Percentiles rank a stretch among this genome's conserved stretches.
phyloP scores from a whole-genome alignment of 768 basidiomycete genomes.

The Lactarius psammicola region DNA sequence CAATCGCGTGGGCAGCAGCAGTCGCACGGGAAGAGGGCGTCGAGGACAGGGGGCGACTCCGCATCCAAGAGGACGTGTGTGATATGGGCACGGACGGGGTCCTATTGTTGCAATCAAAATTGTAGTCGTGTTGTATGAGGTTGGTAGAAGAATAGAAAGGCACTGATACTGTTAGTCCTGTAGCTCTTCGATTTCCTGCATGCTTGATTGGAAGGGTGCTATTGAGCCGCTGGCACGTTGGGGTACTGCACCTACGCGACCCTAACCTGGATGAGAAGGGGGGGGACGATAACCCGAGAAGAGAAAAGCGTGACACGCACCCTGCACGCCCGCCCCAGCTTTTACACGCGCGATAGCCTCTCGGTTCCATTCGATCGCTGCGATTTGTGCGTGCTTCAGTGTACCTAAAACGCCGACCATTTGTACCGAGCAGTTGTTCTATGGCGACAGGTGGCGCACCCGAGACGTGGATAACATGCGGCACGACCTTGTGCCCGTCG shows the following conservation, averaged over 20 bases:
- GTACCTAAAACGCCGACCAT: constrained; percentile 54
- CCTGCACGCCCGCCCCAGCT: constrained; percentile 5
- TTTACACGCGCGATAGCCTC: constrained; percentile 67
- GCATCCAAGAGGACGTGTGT: not conserved
- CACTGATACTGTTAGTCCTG: not conserved
- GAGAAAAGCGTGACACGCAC: not conserved
- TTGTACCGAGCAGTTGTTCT: not conserved
- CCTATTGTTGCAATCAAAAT: constrained; percentile 4
- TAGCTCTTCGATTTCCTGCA: not conserved
- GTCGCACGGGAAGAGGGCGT: constrained; percentile 1
- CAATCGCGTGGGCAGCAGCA: constrained; percentile 46
- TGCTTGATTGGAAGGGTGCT: not conserved
- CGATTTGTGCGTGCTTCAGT: constrained; percentile 79
- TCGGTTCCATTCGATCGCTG: constrained; percentile 72
- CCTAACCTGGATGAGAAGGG: not conserved
- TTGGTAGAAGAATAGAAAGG: not conserved
- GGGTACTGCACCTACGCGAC: not conserved
- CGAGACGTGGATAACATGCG: constrained; percentile 77
- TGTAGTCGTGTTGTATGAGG: constrained; percentile 11
- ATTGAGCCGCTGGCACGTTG: not conserved
- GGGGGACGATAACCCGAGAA: not conserved
- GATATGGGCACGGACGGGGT: not conserved
- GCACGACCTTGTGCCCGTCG: constrained; percentile 47
- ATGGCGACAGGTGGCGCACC: constrained; percentile 46
- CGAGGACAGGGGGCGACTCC: not conserved